phyloP scores from a whole-genome alignment of 805 yeast genomes.

The Candida suzukii region DNA sequence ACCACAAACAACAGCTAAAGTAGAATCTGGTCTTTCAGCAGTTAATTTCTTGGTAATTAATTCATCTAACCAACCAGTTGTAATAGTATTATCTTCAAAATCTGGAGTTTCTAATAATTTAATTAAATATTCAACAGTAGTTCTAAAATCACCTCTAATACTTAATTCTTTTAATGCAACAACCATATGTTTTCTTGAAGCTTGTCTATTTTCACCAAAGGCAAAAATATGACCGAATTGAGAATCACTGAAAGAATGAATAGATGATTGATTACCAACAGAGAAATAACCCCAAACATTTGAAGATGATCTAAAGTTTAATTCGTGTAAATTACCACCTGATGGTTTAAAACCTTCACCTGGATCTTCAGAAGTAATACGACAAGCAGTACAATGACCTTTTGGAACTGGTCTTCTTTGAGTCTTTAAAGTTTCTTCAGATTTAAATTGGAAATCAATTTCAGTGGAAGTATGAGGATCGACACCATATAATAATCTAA shows the following conservation, averaged over 20 bases:
- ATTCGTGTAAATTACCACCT: constrained; percentile 92
- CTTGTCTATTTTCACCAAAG: constrained; percentile 97
- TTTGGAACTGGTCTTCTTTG: constrained; percentile 94
- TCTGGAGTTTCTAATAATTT: constrained; percentile 94
- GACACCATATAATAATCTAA: constrained; percentile 87
- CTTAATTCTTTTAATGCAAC: constrained; percentile 95
- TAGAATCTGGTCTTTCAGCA: constrained; percentile 93
- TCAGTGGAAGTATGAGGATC: constrained; percentile 90
- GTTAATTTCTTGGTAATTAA: constrained; percentile 88
- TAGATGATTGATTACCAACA: constrained; percentile 92
- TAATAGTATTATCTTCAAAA: constrained; percentile 91
- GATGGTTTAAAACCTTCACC: constrained; percentile 99
- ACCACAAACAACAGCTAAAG: constrained; percentile 90
- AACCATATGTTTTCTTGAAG: constrained; percentile 97
- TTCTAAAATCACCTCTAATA: constrained; percentile 97
- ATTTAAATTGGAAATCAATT: constrained; percentile 83
- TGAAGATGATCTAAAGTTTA: constrained; percentile 93
- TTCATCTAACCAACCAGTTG: constrained; percentile 99
- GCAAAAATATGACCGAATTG: constrained; percentile 99
- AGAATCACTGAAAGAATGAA: constrained; percentile 96
- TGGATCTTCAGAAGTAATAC: constrained; percentile 98
- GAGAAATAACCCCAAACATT: constrained; percentile 99
- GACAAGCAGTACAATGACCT: constrained; percentile 98
- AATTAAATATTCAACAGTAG: constrained; percentile 95
- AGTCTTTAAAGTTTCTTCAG: constrained; percentile 59